These are phyloP conservation scores for sweet orange (Citrus sinensis) DNA, from an alignment of 345 rosid species.

Conservation along the genomic window DNA sequence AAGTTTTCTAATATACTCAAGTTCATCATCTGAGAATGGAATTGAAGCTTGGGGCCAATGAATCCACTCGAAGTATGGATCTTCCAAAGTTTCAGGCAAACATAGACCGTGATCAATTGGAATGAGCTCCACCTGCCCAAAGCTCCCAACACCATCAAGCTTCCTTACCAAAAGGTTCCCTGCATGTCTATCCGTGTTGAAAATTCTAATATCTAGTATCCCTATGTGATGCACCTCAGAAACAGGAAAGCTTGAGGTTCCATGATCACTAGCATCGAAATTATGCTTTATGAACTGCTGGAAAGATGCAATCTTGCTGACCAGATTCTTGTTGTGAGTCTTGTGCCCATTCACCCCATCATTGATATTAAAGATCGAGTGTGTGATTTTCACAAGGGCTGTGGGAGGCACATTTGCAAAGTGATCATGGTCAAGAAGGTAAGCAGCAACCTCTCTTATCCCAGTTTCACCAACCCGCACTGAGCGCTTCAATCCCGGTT, in stretches of 20 bases:
- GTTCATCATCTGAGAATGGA: conserved; percentile 97
- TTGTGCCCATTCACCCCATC: conserved; percentile 74
- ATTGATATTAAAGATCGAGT: conserved; percentile 82
- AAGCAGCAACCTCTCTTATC: conserved; percentile 95
- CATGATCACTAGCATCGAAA: conserved; percentile 95
- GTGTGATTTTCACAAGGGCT: conserved; percentile 93
- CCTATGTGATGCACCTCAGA: conserved; percentile 89
- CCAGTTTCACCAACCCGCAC: conserved; percentile 99
- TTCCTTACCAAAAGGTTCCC: conserved; percentile 93
- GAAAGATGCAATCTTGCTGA: conserved; percentile 95
- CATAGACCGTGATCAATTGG: conserved; percentile 99
- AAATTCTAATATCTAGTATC: conserved; percentile 79
- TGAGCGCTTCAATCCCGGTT: conserved; percentile 88
- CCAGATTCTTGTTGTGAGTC: conserved; percentile 55
- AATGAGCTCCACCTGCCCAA: conserved; percentile 84
- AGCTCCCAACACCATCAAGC: conserved; percentile 61
- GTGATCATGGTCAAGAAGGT: conserved; percentile 78
- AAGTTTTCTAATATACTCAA: conserved; percentile 69
- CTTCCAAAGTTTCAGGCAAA: conserved; percentile 93
- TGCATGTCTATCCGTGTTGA: conserved; percentile 95
- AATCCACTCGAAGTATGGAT: conserved; percentile 99
- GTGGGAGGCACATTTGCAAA: conserved; percentile 96
- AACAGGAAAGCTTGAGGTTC: conserved; percentile 96
- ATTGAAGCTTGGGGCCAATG: conserved; percentile 99
- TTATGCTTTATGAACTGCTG: conserved; percentile 93